Evolutionary conservation across 2,329 filamentous ascomycete species (phyloP).

Genomic region (Fusarium sororula): DNA sequence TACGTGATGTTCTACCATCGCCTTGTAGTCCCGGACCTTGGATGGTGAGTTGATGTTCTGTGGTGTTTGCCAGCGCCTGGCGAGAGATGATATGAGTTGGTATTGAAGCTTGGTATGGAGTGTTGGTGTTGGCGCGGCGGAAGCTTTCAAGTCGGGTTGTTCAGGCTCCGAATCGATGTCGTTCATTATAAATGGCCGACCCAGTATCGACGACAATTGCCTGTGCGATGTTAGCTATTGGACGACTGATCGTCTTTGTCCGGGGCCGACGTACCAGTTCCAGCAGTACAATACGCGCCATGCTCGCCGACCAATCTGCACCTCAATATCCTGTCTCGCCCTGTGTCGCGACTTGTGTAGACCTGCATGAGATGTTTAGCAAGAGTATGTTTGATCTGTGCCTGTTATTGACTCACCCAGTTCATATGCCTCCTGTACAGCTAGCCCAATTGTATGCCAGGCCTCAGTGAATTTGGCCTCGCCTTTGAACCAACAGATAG

Average conservation of each 20-base stretch:
- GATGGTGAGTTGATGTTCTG: background rate
- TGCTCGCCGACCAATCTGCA: slow-evolving; percentile 1
- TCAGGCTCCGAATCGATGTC: slow-evolving; percentile 4
- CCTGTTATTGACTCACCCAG: background rate
- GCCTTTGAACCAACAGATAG: slow-evolving; percentile 12
- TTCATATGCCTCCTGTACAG: slow-evolving; percentile 16
- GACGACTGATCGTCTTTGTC: accelerated
- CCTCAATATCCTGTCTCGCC: background rate
- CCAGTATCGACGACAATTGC: background rate
- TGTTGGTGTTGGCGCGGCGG: background rate
- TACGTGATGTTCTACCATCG: background rate
- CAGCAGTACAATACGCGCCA: slow-evolving; percentile 11
- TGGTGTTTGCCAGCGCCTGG: slow-evolving; percentile 7
- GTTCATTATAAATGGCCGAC: background rate
- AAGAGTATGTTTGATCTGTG: accelerated
- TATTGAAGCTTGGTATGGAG: slow-evolving; percentile 8
- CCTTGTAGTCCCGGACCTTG: background rate
- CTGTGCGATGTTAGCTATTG: background rate
- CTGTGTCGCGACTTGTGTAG: background rate
- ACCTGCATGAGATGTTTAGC: background rate
- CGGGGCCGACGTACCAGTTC: background rate
- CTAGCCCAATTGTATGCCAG: background rate
- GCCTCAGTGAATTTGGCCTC: slow-evolving; percentile 10
- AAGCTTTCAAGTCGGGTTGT: accelerated
- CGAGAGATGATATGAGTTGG: slow-evolving; percentile 7